Evolutionary conservation across 495 filamentous ascomycete species (phyloP).

Genomic region (Neurospora sp.): DNA sequence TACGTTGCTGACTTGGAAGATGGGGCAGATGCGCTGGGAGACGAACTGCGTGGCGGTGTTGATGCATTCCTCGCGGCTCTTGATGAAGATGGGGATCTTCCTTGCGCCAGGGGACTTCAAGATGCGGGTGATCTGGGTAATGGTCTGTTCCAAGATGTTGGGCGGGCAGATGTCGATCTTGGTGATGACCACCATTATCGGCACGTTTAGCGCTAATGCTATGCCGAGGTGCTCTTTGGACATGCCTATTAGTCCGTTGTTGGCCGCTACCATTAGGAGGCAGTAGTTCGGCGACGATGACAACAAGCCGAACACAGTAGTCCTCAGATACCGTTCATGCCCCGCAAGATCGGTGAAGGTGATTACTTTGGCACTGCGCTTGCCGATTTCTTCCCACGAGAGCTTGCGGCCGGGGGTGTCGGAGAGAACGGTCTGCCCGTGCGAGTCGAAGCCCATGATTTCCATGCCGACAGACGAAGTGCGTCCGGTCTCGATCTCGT

Average conservation of each 20-base stretch:
- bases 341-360: slow-evolving; percentile 93
- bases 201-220: slow-evolving; percentile 88
- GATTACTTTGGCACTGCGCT: slow-evolving; percentile 91
- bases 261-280: slow-evolving; percentile 95
- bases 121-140: slow-evolving; percentile 84
- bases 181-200: slow-evolving; percentile 95
- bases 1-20: slow-evolving; percentile 97
- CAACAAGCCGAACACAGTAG: slow-evolving; percentile 90
- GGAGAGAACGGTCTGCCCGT: slow-evolving; percentile 73
- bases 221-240: slow-evolving; percentile 96
- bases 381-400: slow-evolving; percentile 97
- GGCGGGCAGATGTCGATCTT: slow-evolving; percentile 99
- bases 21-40: slow-evolving; percentile 86
- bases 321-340: slow-evolving; percentile 90
- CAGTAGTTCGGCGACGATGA: slow-evolving; percentile 97
- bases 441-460: slow-evolving; percentile 94
- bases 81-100: slow-evolving; percentile 98
- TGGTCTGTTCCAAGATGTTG: slow-evolving; percentile 87
- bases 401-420: slow-evolving; percentile 65
- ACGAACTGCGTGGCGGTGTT: slow-evolving; percentile 96
- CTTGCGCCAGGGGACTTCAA: slow-evolving; percentile 86
- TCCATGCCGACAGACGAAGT: slow-evolving; percentile 97
- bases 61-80: slow-evolving; percentile 80
- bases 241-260: slow-evolving; percentile 96
- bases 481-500: slow-evolving; percentile 89